Evolutionary conservation across 176 grass and related monocot species (phyloP).

Genomic region (Pharus latifolius): DNA sequence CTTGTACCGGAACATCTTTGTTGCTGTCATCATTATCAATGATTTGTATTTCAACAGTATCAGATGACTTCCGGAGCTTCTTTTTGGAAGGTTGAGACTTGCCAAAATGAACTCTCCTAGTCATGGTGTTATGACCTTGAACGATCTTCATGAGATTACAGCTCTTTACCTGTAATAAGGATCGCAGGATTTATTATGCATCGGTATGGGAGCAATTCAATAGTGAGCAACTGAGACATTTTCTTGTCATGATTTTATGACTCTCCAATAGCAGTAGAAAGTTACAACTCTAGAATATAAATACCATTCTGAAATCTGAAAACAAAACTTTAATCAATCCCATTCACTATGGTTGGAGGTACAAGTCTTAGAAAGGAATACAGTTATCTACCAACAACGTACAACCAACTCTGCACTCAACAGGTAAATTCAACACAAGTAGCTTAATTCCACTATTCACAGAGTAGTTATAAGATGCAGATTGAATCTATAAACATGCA

Average conservation of each 20-base stretch:
- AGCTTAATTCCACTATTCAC: not conserved
- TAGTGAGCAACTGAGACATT: too few relatives aligned
- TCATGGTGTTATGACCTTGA: not conserved
- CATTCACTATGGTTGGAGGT: not conserved
- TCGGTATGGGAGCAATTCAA: not conserved
- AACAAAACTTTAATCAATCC: not conserved
- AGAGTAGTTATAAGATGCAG: not conserved
- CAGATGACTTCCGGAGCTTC: not conserved
- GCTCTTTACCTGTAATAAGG: not conserved
- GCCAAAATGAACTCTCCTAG: not conserved
- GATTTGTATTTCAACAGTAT: slow-evolving; percentile 10
- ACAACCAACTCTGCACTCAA: not conserved
- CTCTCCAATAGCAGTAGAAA: not conserved
- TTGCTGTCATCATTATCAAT: slow-evolving; percentile 1
- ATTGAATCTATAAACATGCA: not conserved
- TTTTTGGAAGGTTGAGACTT: slow-evolving; percentile 7
- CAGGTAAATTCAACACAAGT: not conserved
- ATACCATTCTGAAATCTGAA: not conserved
- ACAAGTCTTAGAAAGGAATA: not conserved
- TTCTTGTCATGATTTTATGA: not conserved
- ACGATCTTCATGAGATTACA: slow-evolving; percentile 14
- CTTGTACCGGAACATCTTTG: slow-evolving; percentile 24
- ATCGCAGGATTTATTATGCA: not conserved
- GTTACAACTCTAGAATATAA: not conserved
- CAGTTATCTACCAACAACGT: not conserved